phyloP scores from a whole-genome alignment of 768 basidiomycete genomes.

The Sarcomyxa edulis region DNA sequence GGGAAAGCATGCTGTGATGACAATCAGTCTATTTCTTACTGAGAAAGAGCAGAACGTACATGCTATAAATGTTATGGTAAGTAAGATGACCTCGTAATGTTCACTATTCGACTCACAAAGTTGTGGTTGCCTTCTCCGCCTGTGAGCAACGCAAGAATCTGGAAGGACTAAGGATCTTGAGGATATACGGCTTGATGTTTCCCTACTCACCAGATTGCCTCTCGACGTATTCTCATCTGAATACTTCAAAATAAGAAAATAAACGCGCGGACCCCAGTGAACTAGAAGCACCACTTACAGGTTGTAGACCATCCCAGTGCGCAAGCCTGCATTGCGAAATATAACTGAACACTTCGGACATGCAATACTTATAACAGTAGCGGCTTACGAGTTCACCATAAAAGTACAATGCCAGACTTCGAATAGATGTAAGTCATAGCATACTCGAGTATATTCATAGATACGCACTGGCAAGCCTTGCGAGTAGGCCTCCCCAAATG shows the following conservation, averaged over 20 bases:
- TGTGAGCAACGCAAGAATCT: slow-evolving; percentile 67
- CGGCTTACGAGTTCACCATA: slow-evolving; percentile 65
- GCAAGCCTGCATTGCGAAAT: slow-evolving; percentile 43
- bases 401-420: slow-evolving; percentile 72
- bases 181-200: too few relatives aligned
- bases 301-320: slow-evolving; percentile 79
- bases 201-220: slow-evolving; percentile 62
- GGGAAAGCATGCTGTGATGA: slow-evolving; percentile 64
- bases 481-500: slow-evolving; percentile 67
- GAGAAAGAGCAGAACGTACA: slow-evolving; percentile 27
- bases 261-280: too few relatives aligned
- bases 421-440: neutral
- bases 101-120: slow-evolving; percentile 39
- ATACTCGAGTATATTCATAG: neutral
- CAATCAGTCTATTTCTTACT: slow-evolving; percentile 1
- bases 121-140: slow-evolving; percentile 80
- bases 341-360: neutral
- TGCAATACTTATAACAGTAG: slow-evolving; percentile 8
- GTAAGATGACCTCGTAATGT: too few relatives aligned
- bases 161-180: neutral
- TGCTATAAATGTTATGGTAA: slow-evolving; percentile 28
- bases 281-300: too few relatives aligned
- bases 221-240: slow-evolving; percentile 76
- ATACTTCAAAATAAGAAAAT: too few relatives aligned
- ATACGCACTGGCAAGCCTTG: slow-evolving; percentile 51